These are phyloP conservation scores for Coniochaeta sp. DNA, from an alignment of 2,329 filamentous ascomycete species.

Conservation along the genomic window DNA sequence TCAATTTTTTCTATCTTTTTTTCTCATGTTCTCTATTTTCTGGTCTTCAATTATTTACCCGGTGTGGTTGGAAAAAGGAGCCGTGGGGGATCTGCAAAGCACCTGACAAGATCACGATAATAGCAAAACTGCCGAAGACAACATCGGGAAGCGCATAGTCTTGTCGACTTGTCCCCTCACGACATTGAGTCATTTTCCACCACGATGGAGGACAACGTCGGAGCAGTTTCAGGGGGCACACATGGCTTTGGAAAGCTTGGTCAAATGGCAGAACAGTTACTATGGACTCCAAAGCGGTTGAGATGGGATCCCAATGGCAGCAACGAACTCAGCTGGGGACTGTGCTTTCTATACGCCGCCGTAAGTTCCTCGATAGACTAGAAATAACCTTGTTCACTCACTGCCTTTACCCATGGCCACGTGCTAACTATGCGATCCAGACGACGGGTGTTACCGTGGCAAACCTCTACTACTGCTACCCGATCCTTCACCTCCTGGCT, in stretches of 20 bases:
- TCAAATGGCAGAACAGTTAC: background rate
- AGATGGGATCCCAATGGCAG: background rate
- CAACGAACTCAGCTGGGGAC: background rate
- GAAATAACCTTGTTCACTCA: background rate
- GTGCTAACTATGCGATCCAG: background rate
- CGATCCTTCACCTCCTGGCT: constrained; percentile 66
- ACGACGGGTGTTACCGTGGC: constrained; percentile 51
- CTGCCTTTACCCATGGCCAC: too few relatives aligned
- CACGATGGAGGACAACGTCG: background rate
- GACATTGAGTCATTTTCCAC: background rate
- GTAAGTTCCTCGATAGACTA: background rate
- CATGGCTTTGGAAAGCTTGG: background rate
- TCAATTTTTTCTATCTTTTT: too few relatives aligned
- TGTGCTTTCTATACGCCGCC: background rate
- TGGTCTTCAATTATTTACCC: too few relatives aligned
- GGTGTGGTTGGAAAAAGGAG: too few relatives aligned
- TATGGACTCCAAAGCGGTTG: background rate
- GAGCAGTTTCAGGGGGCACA: background rate
- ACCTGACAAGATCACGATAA: too few relatives aligned
- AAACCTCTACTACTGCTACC: constrained; percentile 72
- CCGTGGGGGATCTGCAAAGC: too few relatives aligned
- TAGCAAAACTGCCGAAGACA: too few relatives aligned
- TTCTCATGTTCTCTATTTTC: too few relatives aligned
- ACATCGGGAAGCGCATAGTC: too few relatives aligned
- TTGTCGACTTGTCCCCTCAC: too few relatives aligned